A percentile compares a stretch with the other conserved stretches of the same genome.
phyloP scores from a whole-genome alignment of 139 green algal genomes.

The Pleodorina starrii region DNA sequence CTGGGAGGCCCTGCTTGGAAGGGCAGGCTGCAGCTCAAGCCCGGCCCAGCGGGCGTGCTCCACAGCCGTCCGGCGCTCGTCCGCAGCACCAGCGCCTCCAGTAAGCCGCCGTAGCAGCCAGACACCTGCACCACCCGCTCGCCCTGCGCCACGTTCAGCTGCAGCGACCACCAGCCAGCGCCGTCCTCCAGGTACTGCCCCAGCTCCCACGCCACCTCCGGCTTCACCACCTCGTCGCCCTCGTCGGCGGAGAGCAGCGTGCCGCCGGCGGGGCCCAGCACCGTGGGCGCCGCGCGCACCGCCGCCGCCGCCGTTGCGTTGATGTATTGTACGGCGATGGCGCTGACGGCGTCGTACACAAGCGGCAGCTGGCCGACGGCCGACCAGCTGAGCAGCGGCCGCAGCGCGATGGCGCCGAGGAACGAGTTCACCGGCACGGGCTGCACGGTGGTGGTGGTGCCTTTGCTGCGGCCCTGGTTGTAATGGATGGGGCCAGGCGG shows the following conservation, averaged over 20 bases:
- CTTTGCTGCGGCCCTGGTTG: too few species aligned
- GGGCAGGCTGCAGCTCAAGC: conserved; percentile 12
- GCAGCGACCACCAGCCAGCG: conserved; percentile 5
- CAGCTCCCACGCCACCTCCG: background rate
- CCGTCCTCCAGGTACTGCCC: background rate
- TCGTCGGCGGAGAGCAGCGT: background rate
- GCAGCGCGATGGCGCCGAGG: conserved; percentile 1
- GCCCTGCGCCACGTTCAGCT: background rate
- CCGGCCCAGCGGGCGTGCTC: background rate
- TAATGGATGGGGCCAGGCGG: too few species aligned
- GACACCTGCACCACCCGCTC: background rate
- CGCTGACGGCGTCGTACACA: background rate
- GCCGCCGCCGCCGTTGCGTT: background rate
- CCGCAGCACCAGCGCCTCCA: conserved; percentile 13
- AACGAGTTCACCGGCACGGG: background rate
- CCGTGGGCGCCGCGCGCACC: background rate
- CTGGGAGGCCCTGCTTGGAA: background rate
- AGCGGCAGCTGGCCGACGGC: background rate
- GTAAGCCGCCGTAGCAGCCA: conserved; percentile 9
- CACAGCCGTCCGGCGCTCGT: conserved; percentile 8
- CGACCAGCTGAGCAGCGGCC: conserved; percentile 27
- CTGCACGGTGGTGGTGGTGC: too few species aligned
- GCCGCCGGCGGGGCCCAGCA: conserved; percentile 15
- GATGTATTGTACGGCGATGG: conserved; percentile 38
- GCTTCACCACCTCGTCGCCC: too few species aligned